Base-by-base conservation (phyloP, 1,139 yeast genomes). In the Suhomyces bolitotheri region DNA sequence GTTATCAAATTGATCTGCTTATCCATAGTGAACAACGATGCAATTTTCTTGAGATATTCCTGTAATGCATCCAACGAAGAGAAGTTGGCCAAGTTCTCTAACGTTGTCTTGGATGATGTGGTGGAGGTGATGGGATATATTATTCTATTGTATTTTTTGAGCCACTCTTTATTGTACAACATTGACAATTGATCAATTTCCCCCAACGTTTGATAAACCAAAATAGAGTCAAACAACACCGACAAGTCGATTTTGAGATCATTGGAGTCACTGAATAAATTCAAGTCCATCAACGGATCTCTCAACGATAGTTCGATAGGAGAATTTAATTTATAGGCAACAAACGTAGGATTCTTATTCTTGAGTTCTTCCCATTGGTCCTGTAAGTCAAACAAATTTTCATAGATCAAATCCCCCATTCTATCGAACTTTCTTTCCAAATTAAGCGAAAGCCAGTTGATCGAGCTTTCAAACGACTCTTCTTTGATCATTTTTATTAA, bases 21-120 rank as follows among this genome's bases (percentile, higher is more conserved):
- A 58, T 89, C 96, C 49, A 83, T 72, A 5, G 87, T 72, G 46
- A 89, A 79, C 48, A 88, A 87, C 0, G 96, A 96, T 3, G 82
- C 70, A 7, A 89, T 69, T 43, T 78, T 81, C 39, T 75, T 72
- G 21, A 87, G 62, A 47, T 82, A 80, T 7, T 71, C 73, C 34
- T 73, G 76, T 31, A 84, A 54, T 16, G 73, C 66, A n/a, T 58
- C 41, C 29, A 55, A 36, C 22, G 45, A 42, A 5, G 45, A 39
- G 30, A 57, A 57, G 10, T 50, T 41, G 9, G 51, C 55, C 5
- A 44, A 35, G 3, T 50, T 36, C 14, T 50, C 54, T 14, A 37
- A 34, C 1, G 40, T 37, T 2, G 40, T 36, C 16, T 37, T 37
- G 4, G 40, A 37, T 2, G 47, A 49, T 24, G 50, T 50, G 8